Evolutionary conservation across 169 alveolate species (phyloP), one percentile per base, ranked within the genome.

Genomic region (Hepatocystis sp.): DNA sequence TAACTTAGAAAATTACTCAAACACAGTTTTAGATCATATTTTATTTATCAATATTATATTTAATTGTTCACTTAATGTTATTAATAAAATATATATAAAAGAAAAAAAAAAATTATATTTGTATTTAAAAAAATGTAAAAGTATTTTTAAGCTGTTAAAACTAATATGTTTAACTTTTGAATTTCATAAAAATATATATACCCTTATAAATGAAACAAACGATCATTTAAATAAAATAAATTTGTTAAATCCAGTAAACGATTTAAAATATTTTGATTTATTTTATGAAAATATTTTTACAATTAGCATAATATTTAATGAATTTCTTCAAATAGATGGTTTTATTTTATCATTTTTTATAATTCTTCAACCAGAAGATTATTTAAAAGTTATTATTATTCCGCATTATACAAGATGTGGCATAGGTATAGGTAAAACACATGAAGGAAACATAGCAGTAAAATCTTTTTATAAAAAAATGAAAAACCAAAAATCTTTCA

Each of bases 131-230:
- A 81, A 63, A 28, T 61, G 36, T n/a, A 81, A 36, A 81, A 81
- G 84, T 17, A 63, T 81, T 61, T 81, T 61, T 28, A 64, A 56
- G 8, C 2, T 63, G 0, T 39, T 81, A 23, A 61, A 40, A 47
- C 44, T 81, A 7, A 23, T 81, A n/a, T 61, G 55, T 19, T 63
- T 81, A 10, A 63, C 89, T 8, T 81, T 61, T 81, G 89, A 81
- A 64, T 81, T 81, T 21, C 89, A 81, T 36, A 34, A 61, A 5
- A 34, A 46, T 27, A 46, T 81, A 32, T 44, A 81, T 23, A 61
- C 19, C 25, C 21, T 81, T 32, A 63, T 81, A 25, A 63, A 61
- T 28, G 56, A 63, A 39, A 81, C 89, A 21, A 81, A 55, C 42
- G 40, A 63, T 1, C 84, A 81, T 25, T 63, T 81, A 40, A 81